Conservation (phyloP, 495 filamentous ascomycete genomes). For the Talaromyces borbonicus region DNA sequence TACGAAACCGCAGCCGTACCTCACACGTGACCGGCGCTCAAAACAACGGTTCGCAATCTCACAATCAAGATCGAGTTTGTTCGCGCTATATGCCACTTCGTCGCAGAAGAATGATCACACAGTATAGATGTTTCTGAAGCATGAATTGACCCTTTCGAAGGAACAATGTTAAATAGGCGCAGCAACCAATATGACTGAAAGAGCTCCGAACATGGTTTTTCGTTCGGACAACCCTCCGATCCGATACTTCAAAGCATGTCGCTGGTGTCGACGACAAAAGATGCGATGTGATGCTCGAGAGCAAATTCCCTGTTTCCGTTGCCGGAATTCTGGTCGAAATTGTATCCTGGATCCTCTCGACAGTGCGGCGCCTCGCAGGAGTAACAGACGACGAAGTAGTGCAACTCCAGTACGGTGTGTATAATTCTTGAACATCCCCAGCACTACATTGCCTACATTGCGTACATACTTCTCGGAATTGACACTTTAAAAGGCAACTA, state of each 20-base stretch:
- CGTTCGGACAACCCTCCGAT: constrained; percentile 25
- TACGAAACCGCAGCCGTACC: too few species aligned
- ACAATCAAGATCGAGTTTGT: too few species aligned
- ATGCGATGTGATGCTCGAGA: constrained; percentile 35
- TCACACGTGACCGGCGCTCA: too few species aligned
- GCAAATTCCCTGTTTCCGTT: constrained; percentile 34
- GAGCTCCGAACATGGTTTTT: constrained; percentile 25
- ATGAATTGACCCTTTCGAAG: too few species aligned
- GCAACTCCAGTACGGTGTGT: constrained; percentile 20
- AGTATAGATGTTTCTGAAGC: too few species aligned
- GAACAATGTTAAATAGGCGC: background rate
- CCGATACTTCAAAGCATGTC: constrained; percentile 34
- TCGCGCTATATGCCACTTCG: too few species aligned
- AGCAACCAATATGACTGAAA: constrained; percentile 16
- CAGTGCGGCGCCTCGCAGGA: constrained; percentile 17
- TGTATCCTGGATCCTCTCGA: constrained; percentile 33
- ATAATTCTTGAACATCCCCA: constrained; percentile 2
- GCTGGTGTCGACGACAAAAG: constrained; percentile 32
- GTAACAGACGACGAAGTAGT: constrained; percentile 18
- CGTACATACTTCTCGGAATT: too few species aligned
- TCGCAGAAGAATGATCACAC: too few species aligned
- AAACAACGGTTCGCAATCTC: too few species aligned
- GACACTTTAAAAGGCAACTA: too few species aligned
- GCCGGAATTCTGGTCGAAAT: constrained; percentile 27
- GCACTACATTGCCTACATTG: background rate